Evolutionary conservation across 352 stramenopile genomes (phyloP).

Genomic region (Saprolegnia diclina): DNA sequence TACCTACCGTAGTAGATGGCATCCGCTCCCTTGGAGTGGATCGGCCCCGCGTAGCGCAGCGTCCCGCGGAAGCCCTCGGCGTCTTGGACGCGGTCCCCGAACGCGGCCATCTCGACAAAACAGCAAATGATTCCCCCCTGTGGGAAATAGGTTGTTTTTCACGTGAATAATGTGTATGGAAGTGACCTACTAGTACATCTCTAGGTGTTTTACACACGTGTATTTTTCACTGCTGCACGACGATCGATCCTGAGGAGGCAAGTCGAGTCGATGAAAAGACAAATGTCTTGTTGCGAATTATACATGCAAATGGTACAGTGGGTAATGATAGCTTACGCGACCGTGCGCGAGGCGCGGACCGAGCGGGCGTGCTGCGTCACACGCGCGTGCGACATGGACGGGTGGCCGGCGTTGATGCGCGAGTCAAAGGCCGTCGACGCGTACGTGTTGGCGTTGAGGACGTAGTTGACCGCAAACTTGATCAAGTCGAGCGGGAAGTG

Average conservation of each 20-base stretch:
- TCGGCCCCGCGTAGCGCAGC: constrained; percentile 63
- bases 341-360: constrained; percentile 19
- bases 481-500: constrained; percentile 30
- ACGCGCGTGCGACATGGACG: constrained; percentile 21
- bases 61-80: constrained; percentile 44
- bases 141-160: not conserved
- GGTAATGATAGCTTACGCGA: constrained; percentile 6
- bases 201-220: not conserved
- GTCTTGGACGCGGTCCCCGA: constrained; percentile 59
- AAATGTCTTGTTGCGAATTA: not conserved
- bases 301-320: not conserved
- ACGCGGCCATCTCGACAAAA: constrained; percentile 10
- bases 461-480: constrained; percentile 30
- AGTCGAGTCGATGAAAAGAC: not conserved
- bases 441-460: constrained; percentile 25
- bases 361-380: constrained; percentile 6
- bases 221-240: not conserved
- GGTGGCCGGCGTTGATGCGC: constrained; percentile 27
- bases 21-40: constrained; percentile 50
- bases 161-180: not conserved
- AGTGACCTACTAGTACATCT: too few relatives aligned
- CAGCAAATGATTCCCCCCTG: not conserved
- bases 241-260: not conserved
- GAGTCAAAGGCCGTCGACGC: constrained; percentile 20
- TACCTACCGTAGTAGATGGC: constrained; percentile 61